Evolutionary conservation across 2,329 filamentous ascomycete species (phyloP).

Genomic region (Ilyonectria destructans): DNA sequence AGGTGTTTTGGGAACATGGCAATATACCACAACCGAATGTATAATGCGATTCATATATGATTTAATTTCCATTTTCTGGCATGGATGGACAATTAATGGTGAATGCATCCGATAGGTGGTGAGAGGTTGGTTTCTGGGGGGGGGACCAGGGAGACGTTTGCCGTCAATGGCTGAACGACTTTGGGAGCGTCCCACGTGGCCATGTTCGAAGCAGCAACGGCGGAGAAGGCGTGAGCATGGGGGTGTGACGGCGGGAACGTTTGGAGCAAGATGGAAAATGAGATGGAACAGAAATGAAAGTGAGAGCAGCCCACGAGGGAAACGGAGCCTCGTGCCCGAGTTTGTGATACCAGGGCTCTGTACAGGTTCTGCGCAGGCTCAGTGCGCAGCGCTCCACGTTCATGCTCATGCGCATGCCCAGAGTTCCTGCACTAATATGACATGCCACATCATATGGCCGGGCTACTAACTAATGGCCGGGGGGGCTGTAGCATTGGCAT

Average conservation of each 20-base stretch:
- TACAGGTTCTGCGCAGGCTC: not conserved
- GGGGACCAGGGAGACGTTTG: not conserved
- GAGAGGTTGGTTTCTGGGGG: not conserved
- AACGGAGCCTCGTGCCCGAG: not conserved
- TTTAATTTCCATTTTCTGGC: not conserved
- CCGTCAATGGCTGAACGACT: not conserved
- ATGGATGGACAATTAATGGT: not conserved
- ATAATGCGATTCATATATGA: conserved; percentile 29
- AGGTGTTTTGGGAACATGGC: conserved; percentile 3
- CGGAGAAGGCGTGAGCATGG: not conserved
- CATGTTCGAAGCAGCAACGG: not conserved
- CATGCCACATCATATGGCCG: not conserved
- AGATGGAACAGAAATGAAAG: not conserved
- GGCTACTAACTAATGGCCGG: not conserved
- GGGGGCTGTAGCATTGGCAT: conserved; percentile 6
- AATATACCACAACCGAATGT: conserved; percentile 17
- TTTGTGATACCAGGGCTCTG: conserved; percentile 6
- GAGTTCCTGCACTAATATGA: conserved; percentile 1
- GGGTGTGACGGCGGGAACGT: not conserved
- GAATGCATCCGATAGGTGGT: too few relatives aligned
- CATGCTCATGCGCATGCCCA: not conserved
- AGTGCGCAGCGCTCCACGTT: not conserved
- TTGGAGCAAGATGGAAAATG: not conserved
- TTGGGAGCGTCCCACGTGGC: not conserved
- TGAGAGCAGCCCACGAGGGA: not conserved